These are phyloP conservation scores for Salicornia ramosissima DNA, from an alignment of 148 eudicot species.

Conservation along the genomic window DNA sequence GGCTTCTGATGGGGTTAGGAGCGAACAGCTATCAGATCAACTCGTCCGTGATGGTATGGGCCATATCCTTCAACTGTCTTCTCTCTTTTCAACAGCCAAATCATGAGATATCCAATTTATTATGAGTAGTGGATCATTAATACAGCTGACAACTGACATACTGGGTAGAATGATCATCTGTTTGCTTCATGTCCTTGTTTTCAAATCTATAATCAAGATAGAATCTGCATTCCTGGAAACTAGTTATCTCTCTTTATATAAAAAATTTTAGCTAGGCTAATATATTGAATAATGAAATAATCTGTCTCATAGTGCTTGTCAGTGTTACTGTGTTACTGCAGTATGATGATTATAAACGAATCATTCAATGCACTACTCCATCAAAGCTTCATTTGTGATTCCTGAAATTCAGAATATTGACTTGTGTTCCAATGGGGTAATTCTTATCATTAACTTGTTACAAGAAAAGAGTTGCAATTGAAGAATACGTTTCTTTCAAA, in stretches of 20 bases:
- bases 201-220: neutral
- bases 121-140: neutral
- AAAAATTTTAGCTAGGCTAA: neutral
- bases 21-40: constrained; percentile 84
- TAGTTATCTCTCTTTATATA: neutral
- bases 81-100: neutral
- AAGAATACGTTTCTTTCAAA: neutral
- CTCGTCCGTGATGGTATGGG: constrained; percentile 80
- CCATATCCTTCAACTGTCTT: constrained; percentile 6
- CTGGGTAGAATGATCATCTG: neutral
- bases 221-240: neutral
- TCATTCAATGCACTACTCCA: too few species aligned
- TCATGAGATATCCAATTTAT: neutral
- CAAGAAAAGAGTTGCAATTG: neutral
- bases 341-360: neutral
- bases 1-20: constrained; percentile 38
- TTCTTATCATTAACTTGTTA: neutral
- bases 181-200: neutral
- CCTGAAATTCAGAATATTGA: neutral
- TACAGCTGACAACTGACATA: neutral
- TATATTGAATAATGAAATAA: too few species aligned
- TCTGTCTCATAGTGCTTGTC: neutral
- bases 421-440: neutral
- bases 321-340: neutral
- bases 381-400: too few species aligned